Conservation (phyloP, 805 yeast genomes). For the Hanseniaspora pseudoguilliermondii region DNA sequence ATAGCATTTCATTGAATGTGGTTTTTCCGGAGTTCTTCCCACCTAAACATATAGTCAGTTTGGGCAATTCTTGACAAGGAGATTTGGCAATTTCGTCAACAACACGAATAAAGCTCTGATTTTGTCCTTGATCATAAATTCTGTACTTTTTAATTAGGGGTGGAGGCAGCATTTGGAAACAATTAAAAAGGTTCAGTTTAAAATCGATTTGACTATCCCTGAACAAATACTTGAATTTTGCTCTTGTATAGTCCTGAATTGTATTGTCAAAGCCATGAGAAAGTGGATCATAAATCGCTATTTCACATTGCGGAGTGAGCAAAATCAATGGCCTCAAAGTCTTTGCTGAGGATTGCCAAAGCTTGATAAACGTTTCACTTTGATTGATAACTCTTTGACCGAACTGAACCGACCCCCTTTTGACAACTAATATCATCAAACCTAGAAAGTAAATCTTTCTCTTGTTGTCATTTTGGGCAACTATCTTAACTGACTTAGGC, state of each 20-base stretch:
- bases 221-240: neutral
- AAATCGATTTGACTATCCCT: neutral
- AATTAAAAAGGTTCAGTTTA: neutral
- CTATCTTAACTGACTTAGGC: neutral
- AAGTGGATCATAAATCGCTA: neutral
- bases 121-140: neutral
- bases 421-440: neutral
- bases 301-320: neutral
- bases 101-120: neutral
- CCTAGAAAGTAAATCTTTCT: neutral
- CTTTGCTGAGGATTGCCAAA: constrained; percentile 9
- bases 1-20: constrained; percentile 44
- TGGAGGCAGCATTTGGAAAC: neutral
- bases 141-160: neutral
- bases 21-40: constrained; percentile 74
- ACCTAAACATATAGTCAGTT: constrained; percentile 26
- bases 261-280: neutral
- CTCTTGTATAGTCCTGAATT: neutral
- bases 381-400: neutral
- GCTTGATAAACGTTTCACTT: neutral
- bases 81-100: neutral
- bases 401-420: neutral
- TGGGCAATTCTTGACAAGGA: neutral
- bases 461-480: neutral
- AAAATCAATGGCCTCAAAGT: neutral